Evolutionary conservation across 1,139 yeast genomes (phyloP).

Genomic region (Taiozyma onychis): DNA sequence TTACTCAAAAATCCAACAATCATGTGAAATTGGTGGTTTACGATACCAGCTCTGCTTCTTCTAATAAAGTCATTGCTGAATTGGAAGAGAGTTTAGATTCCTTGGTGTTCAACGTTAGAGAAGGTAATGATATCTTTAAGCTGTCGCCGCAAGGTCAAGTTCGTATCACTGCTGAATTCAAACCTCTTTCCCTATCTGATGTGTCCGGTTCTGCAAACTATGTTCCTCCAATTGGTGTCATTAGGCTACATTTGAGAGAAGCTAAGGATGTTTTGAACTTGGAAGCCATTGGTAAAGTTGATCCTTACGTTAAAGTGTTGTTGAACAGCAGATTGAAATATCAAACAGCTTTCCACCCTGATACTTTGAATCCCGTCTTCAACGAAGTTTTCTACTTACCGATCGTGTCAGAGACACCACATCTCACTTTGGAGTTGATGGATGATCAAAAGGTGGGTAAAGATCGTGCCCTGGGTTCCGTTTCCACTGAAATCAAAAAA

Average conservation of each 20-base stretch:
- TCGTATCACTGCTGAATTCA: slow-evolving; percentile 58
- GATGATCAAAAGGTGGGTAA: slow-evolving; percentile 61
- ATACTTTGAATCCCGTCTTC: slow-evolving; percentile 50
- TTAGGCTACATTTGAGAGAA: slow-evolving; percentile 51
- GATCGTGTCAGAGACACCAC: slow-evolving; percentile 56
- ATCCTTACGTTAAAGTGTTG: slow-evolving; percentile 60
- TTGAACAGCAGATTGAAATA: slow-evolving; percentile 54
- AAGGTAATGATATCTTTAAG: slow-evolving; percentile 43
- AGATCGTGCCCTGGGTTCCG: slow-evolving; percentile 60
- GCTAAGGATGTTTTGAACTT: slow-evolving; percentile 53
- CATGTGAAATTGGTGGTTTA: slow-evolving; percentile 48
- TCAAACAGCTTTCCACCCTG: slow-evolving; percentile 50
- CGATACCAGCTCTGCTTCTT: slow-evolving; percentile 41
- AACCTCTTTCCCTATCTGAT: slow-evolving; percentile 59
- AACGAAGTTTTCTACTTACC: slow-evolving; percentile 59
- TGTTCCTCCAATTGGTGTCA: slow-evolving; percentile 59
- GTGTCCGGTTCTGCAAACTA: slow-evolving; percentile 38
- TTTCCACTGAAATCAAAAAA: slow-evolving; percentile 45
- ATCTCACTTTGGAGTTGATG: slow-evolving; percentile 49
- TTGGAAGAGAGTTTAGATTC: slow-evolving; percentile 51
- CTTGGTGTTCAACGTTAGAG: slow-evolving; percentile 45
- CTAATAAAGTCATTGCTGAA: slow-evolving; percentile 46
- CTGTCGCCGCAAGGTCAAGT: slow-evolving; percentile 47
- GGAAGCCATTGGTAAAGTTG: slow-evolving; percentile 64
- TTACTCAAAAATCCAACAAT: slow-evolving; percentile 54